These are phyloP conservation scores for Saitoella complicata DNA, from an alignment of 805 yeast species.

Conservation along the genomic window DNA sequence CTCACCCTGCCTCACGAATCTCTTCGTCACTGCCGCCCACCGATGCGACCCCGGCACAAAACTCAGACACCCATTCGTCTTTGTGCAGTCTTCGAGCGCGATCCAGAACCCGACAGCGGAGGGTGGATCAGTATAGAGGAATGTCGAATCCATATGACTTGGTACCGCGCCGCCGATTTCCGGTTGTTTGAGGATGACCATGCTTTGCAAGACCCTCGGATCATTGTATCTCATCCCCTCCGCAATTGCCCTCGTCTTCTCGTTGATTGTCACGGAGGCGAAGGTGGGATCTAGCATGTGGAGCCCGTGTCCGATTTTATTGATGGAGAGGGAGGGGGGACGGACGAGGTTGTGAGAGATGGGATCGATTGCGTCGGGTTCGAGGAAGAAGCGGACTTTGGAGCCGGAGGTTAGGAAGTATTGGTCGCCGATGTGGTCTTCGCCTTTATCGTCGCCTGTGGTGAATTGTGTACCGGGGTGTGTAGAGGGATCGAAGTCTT, in stretches of 20 bases:
- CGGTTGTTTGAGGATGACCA: slow-evolving; percentile 69
- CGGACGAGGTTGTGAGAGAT: slow-evolving; percentile 31
- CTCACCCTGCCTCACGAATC: slow-evolving; percentile 43
- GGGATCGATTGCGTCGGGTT: slow-evolving; percentile 46
- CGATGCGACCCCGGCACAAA: slow-evolving; percentile 60
- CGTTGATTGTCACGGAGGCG: slow-evolving; percentile 33
- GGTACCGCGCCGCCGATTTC: slow-evolving; percentile 60
- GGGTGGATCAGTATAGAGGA: slow-evolving; percentile 55
- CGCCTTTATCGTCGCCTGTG: slow-evolving; percentile 25
- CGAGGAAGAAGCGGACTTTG: slow-evolving; percentile 54
- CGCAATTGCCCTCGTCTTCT: slow-evolving; percentile 36
- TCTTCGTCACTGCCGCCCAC: slow-evolving; percentile 35
- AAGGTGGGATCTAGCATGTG: slow-evolving; percentile 43
- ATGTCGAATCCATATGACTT: slow-evolving; percentile 60
- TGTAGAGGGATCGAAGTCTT: slow-evolving; percentile 31
- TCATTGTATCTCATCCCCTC: slow-evolving; percentile 37
- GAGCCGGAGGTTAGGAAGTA: slow-evolving; percentile 57
- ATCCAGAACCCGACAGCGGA: slow-evolving; percentile 69
- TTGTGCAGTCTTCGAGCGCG: slow-evolving; percentile 59
- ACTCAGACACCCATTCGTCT: slow-evolving; percentile 50
- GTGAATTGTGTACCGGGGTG: slow-evolving; percentile 62
- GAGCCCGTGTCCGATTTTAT: slow-evolving; percentile 67
- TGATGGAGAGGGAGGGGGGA: slow-evolving; percentile 42
- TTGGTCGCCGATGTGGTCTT: slow-evolving; percentile 53
- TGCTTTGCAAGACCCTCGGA: slow-evolving; percentile 60